Conservation (phyloP, 331 rosid genomes). For the Acacia concinna region DNA sequence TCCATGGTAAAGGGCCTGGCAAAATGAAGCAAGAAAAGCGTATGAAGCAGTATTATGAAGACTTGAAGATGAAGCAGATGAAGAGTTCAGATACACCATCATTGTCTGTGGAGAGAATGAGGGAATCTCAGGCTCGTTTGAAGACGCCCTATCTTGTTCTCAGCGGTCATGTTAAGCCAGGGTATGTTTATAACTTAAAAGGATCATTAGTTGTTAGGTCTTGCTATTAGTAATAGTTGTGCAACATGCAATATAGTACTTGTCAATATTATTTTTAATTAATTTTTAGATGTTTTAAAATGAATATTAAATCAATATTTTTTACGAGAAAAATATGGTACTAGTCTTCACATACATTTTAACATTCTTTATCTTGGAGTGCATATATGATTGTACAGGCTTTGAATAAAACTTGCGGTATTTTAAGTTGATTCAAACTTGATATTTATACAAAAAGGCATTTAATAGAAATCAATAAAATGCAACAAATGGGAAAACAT, state of each 20-base stretch:
- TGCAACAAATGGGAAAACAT: not conserved
- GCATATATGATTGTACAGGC: not conserved
- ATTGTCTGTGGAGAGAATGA: conserved; percentile 85
- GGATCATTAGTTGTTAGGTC: conserved; percentile 11
- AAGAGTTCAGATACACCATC: conserved; percentile 93
- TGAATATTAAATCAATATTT: not conserved
- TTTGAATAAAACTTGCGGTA: not conserved
- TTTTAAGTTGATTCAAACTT: not conserved
- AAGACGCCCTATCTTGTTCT: conserved; percentile 95
- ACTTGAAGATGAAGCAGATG: conserved; percentile 87
- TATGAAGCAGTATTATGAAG: conserved; percentile 83
- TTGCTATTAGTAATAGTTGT: not conserved
- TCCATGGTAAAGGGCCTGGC: conserved; percentile 97
- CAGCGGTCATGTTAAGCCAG: conserved; percentile 90
- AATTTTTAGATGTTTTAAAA: not conserved
- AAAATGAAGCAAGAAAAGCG: conserved; percentile 99
- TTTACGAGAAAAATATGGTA: not conserved
- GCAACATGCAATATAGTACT: not conserved
- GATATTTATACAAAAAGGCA: not conserved
- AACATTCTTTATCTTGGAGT: not conserved
- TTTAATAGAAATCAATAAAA: not conserved
- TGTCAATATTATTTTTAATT: not conserved
- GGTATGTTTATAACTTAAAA: conserved; percentile 50
- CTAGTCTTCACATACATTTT: not conserved
- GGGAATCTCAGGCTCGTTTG: conserved; percentile 83